phyloP scores from a whole-genome alignment of 768 basidiomycete genomes.

The Termitomyces sp. region DNA sequence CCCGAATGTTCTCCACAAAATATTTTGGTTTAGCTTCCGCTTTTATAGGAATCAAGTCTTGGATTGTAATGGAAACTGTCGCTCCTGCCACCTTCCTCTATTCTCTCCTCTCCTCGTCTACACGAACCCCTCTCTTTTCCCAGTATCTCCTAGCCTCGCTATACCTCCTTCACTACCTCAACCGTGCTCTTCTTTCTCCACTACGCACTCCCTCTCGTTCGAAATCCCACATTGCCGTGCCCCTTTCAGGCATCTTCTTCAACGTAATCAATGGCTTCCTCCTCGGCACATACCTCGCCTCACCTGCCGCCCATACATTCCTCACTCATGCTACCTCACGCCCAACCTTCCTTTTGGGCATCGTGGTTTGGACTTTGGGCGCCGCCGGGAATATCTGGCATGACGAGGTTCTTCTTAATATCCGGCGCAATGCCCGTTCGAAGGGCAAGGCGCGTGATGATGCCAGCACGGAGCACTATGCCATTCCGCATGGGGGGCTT shows the following conservation, averaged over 20 bases:
- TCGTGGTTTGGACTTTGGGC: slow-evolving; percentile 65
- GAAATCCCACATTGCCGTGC: slow-evolving; percentile 64
- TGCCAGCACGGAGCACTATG: slow-evolving; percentile 18
- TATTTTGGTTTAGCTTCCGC: neutral
- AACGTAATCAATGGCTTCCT: slow-evolving; percentile 70
- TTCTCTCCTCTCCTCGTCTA: slow-evolving; percentile 41
- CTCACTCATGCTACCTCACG: slow-evolving; percentile 21
- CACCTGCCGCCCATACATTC: slow-evolving; percentile 41
- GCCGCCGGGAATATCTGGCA: slow-evolving; percentile 78
- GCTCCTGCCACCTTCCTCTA: slow-evolving; percentile 52
- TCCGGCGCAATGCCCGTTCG: slow-evolving; percentile 58
- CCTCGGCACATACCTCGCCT: slow-evolving; percentile 66
- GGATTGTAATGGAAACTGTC: slow-evolving; percentile 75
- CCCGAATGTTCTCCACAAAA: neutral
- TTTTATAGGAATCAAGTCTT: slow-evolving; percentile 33
- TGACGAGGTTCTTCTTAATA: slow-evolving; percentile 83
- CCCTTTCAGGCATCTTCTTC: slow-evolving; percentile 51
- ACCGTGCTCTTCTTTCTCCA: slow-evolving; percentile 67
- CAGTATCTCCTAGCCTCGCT: slow-evolving; percentile 47
- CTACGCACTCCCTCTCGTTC: slow-evolving; percentile 77
- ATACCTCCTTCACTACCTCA: slow-evolving; percentile 74
- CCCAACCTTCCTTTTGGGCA: slow-evolving; percentile 54
- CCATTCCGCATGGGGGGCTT: slow-evolving; percentile 74
- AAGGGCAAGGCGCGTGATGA: slow-evolving; percentile 25
- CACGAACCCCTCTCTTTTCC: slow-evolving; percentile 23